Evolutionary conservation across 768 basidiomycete genomes (phyloP).

Genomic region (Lactifluus volemus): DNA sequence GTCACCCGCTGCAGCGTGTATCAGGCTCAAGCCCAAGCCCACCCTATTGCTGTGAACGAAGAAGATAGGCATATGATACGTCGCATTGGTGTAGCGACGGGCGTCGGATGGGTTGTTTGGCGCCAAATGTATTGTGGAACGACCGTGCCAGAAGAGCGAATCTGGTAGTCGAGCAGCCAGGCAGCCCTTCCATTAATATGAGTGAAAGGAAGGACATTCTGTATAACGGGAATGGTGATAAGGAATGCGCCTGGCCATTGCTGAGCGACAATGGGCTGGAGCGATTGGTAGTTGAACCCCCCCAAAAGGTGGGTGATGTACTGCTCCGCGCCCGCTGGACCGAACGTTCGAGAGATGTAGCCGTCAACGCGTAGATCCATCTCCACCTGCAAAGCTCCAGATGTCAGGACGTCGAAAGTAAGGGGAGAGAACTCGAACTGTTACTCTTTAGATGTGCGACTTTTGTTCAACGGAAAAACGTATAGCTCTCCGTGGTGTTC

Average conservation of each 20-base stretch:
- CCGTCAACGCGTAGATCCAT: not conserved
- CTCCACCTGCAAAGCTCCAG: not conserved
- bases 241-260: not conserved
- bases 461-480: not conserved
- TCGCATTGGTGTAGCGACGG: not conserved
- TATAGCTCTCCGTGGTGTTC: not conserved
- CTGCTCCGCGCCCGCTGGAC: not conserved
- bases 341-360: not conserved
- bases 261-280: not conserved
- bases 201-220: not conserved
- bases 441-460: not conserved
- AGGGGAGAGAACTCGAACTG: not conserved
- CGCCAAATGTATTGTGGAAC: conserved; percentile 5
- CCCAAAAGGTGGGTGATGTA: not conserved
- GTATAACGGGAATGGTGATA: not conserved
- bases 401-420: not conserved
- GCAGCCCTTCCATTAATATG: not conserved
- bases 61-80: conserved; percentile 11
- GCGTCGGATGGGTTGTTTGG: not conserved
- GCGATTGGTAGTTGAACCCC: not conserved
- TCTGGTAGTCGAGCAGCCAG: conserved; percentile 4
- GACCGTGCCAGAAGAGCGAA: not conserved
- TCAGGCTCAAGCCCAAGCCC: not conserved
- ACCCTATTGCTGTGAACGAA: conserved; percentile 1
- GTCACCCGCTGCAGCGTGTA: not conserved